These are phyloP conservation scores for Candida frijolesensis DNA, from an alignment of 1,139 yeast species.

Conservation along the genomic window DNA sequence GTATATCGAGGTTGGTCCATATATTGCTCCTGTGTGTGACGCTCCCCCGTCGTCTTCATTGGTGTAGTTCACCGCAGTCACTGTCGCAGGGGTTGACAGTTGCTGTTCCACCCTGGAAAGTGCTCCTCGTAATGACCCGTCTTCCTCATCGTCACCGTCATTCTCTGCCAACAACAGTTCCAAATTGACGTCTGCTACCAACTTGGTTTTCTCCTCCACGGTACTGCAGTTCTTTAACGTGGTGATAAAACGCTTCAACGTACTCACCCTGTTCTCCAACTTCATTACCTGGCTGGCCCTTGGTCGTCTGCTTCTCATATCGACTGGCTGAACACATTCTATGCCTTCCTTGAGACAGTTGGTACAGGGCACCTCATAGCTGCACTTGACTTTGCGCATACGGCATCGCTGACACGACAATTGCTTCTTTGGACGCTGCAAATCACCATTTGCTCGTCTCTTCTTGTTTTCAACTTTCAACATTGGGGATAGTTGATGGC, in stretches of 20 bases:
- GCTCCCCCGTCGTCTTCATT: slow-evolving; percentile 18
- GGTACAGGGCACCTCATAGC: slow-evolving; percentile 51
- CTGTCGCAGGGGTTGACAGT: neutral
- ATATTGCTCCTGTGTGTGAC: slow-evolving; percentile 34
- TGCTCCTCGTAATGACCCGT: neutral
- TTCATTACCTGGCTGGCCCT: slow-evolving; percentile 50
- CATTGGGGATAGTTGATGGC: neutral
- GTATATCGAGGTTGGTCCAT: slow-evolving; percentile 55
- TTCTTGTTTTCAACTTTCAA: neutral
- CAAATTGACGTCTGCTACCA: neutral
- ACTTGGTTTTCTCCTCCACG: slow-evolving; percentile 18
- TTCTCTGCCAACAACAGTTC: neutral
- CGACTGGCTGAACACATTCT: slow-evolving; percentile 52
- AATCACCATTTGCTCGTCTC: neutral
- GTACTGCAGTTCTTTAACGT: slow-evolving; percentile 23
- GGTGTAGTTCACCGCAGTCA: slow-evolving; percentile 1
- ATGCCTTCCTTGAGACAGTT: slow-evolving; percentile 47
- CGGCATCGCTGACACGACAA: slow-evolving; percentile 53
- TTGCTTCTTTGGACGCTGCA: slow-evolving; percentile 9
- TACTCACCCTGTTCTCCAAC: slow-evolving; percentile 32
- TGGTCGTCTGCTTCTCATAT: slow-evolving; percentile 55
- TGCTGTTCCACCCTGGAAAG: neutral
- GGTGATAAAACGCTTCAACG: slow-evolving; percentile 27
- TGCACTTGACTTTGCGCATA: slow-evolving; percentile 56
- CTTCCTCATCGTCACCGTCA: neutral